Conservation (phyloP, 1,139 yeast species). For the Zhuliangozyma parablackwelliae region DNA sequence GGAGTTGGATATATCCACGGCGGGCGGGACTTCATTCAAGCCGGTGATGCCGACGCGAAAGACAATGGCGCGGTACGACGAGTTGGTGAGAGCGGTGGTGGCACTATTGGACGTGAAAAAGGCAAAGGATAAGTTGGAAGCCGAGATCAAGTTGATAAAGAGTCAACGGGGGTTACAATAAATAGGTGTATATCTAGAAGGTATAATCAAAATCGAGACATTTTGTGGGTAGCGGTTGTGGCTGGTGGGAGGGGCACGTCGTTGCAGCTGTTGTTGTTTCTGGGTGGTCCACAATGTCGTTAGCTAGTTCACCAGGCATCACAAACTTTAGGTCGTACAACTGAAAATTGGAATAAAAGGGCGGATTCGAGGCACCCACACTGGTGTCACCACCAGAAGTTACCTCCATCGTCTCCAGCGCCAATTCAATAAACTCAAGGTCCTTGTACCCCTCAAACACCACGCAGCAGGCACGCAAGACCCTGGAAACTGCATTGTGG, state of each 20-base stretch:
- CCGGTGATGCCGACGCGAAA: slow-evolving; percentile 88
- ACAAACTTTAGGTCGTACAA: too few species aligned
- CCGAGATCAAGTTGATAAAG: slow-evolving; percentile 65
- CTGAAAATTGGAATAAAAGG: too few species aligned
- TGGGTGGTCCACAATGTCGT: too few species aligned
- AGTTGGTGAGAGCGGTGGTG: slow-evolving; percentile 65
- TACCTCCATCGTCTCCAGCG: too few species aligned
- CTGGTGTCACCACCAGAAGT: too few species aligned
- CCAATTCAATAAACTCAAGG: background rate
- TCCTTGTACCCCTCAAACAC: slow-evolving; percentile 36
- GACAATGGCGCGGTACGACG: slow-evolving; percentile 77
- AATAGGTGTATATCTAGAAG: slow-evolving; percentile 1
- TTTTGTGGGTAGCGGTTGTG: too few species aligned
- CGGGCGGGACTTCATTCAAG: slow-evolving; percentile 49
- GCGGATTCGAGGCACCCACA: too few species aligned
- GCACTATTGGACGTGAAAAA: slow-evolving; percentile 78
- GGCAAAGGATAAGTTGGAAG: slow-evolving; percentile 81
- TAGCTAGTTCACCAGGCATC: too few species aligned
- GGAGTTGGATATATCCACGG: slow-evolving; percentile 73
- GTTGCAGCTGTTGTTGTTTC: too few species aligned
- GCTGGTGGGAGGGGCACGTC: too few species aligned
- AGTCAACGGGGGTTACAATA: slow-evolving; percentile 39
- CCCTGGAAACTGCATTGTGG: background rate
- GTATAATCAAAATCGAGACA: slow-evolving; percentile 2
- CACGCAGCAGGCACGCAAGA: slow-evolving; percentile 13